These are phyloP conservation scores for Quercus phellos DNA, from an alignment of 331 rosid genomes.

Conservation along the genomic window DNA sequence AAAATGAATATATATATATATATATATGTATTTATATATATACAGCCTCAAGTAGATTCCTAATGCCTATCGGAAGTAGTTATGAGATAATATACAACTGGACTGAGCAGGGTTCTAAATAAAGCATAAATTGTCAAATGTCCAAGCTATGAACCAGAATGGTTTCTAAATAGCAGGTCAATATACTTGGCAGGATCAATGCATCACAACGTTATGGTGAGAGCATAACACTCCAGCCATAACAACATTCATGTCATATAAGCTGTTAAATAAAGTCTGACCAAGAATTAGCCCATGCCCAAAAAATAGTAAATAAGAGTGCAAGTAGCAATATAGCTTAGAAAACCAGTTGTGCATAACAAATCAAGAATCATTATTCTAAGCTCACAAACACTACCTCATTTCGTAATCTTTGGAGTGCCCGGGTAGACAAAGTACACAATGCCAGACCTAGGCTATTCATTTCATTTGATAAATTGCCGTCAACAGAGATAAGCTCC, in stretches of 20 bases:
- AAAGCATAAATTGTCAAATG: not conserved
- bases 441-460: constrained; percentile 52
- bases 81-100: not conserved
- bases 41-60: not conserved
- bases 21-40: no score
- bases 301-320: not conserved
- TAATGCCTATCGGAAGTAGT: not conserved
- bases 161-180: not conserved
- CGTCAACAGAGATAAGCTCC: constrained; percentile 90
- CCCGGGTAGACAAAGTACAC: constrained; percentile 80
- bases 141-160: not conserved
- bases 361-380: not conserved
- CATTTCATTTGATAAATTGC: constrained; percentile 60
- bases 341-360: not conserved
- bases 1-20: not conserved
- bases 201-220: not conserved
- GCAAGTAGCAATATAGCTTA: not conserved
- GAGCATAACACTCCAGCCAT: not conserved
- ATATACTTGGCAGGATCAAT: not conserved
- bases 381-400: constrained; percentile 46
- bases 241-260: not conserved
- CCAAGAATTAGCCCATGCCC: not conserved
- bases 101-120: not conserved
- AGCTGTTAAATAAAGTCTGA: not conserved
- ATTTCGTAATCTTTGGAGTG: constrained; percentile 85